These are phyloP conservation scores for Symmetrospora coprosmae DNA, from an alignment of 768 basidiomycete species.

Conservation along the genomic window DNA sequence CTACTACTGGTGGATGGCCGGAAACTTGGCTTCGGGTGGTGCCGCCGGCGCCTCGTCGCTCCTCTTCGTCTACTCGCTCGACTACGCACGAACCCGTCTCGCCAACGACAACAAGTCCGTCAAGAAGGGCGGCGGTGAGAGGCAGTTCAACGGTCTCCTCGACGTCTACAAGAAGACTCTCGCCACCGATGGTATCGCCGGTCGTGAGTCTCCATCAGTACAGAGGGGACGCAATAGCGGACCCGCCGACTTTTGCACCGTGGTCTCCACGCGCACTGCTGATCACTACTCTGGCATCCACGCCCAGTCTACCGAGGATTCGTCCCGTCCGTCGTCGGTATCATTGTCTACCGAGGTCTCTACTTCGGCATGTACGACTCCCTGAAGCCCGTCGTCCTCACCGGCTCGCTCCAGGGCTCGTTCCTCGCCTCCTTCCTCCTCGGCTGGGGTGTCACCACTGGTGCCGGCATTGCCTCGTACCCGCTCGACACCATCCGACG, in stretches of 20 bases:
- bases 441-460: constrained; percentile 98
- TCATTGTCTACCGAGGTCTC: constrained; percentile 44
- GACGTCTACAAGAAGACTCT: constrained; percentile 74
- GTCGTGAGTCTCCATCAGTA: constrained; percentile 44
- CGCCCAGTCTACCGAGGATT: constrained; percentile 79
- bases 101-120: constrained; percentile 94
- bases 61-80: constrained; percentile 98
- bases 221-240: no score
- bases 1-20: constrained; percentile 96
- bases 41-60: constrained; percentile 97
- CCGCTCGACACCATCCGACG: constrained; percentile 53
- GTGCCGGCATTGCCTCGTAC: constrained; percentile 91
- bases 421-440: constrained; percentile 82
- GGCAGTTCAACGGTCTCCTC: constrained; percentile 97
- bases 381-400: constrained; percentile 79
- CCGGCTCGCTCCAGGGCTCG: constrained; percentile 84
- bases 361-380: constrained; percentile 33
- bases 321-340: constrained; percentile 96
- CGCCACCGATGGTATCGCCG: constrained; percentile 90
- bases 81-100: constrained; percentile 98
- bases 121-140: constrained; percentile 65
- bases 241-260: no score
- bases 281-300: not conserved
- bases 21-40: constrained; percentile 96
- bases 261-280: not conserved